A percentile compares a stretch with the other conserved stretches of the same genome.
Conservation (phyloP, 257 asterid genomes). For the Forsythia suspensa region DNA sequence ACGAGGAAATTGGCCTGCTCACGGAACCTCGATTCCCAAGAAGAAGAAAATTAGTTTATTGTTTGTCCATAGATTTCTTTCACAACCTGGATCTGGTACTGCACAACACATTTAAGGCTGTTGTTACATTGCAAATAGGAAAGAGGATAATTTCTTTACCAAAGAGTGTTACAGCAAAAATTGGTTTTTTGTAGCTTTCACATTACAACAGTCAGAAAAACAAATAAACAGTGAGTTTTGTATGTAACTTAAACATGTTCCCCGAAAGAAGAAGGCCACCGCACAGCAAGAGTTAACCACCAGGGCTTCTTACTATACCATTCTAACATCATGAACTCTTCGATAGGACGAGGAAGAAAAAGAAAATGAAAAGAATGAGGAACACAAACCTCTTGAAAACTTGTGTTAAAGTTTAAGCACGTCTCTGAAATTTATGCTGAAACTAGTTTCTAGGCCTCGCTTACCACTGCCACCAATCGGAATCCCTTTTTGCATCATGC, state of each 20-base stretch:
- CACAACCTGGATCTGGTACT: too few relatives aligned
- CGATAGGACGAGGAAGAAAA: neutral
- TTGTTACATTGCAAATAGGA: neutral
- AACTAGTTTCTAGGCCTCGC: constrained; percentile 63
- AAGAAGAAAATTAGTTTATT: too few relatives aligned
- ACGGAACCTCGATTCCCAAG: too few relatives aligned
- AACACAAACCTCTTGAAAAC: constrained; percentile 2
- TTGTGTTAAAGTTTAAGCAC: constrained; percentile 50
- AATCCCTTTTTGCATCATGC: constrained; percentile 83
- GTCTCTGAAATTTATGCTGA: constrained; percentile 71
- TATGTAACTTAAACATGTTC: neutral
- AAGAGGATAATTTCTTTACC: neutral
- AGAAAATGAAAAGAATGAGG: neutral
- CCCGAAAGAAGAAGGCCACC: neutral
- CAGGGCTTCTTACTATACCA: constrained; percentile 11
- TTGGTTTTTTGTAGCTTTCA: neutral
- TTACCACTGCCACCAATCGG: constrained; percentile 51
- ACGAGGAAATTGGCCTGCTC: too few relatives aligned
- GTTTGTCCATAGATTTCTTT: too few relatives aligned
- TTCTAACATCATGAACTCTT: constrained; percentile 7
- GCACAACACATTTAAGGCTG: neutral
- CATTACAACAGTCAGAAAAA: neutral
- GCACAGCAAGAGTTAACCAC: neutral
- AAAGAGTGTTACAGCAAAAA: neutral
- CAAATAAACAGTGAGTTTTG: neutral